Percentiles rank a stretch among this genome's conserved stretches.
Evolutionary conservation across 768 basidiomycete genomes (phyloP).

Genomic region (Brasilioporus rufonigricans): DNA sequence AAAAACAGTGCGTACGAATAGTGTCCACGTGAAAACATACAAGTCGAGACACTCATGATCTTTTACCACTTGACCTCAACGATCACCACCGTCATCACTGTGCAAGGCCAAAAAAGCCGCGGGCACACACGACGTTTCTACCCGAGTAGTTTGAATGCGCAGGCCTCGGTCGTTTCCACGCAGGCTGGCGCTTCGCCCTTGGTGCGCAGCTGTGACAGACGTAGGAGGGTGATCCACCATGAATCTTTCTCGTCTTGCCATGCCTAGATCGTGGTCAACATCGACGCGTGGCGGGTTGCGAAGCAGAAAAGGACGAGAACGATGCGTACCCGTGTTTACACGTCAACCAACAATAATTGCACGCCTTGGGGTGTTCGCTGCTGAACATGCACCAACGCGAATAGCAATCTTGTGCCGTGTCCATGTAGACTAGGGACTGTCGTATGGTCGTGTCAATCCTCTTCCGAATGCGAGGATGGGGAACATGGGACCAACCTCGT

Average conservation of each 20-base stretch:
- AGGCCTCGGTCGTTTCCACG: constrained; percentile 24
- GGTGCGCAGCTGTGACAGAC: constrained; percentile 27
- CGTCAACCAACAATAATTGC: constrained; percentile 27
- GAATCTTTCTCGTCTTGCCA: constrained; percentile 30
- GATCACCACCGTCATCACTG: constrained; percentile 3
- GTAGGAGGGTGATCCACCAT: constrained; percentile 31
- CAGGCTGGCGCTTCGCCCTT: constrained; percentile 12
- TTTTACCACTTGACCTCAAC: background rate
- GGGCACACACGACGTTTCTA: background rate
- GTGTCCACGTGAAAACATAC: background rate
- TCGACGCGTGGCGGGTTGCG: background rate
- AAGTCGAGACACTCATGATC: background rate
- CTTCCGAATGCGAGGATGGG: background rate
- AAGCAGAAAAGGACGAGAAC: background rate
- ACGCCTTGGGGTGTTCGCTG: constrained; percentile 26
- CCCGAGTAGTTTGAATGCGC: constrained; percentile 5
- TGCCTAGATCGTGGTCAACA: constrained; percentile 17
- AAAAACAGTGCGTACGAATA: background rate
- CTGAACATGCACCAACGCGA: constrained; percentile 31
- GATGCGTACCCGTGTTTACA: constrained; percentile 27
- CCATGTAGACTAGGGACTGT: constrained; percentile 27
- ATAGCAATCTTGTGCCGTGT: constrained; percentile 31
- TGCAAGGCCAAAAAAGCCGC: constrained; percentile 9
- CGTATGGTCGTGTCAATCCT: background rate
- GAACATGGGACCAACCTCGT: constrained; percentile 14